Percentiles rank a stretch among this genome's conserved stretches.
These are phyloP conservation scores for Leishmania tropica DNA, from an alignment of 208 protist species.

Conservation along the genomic window DNA sequence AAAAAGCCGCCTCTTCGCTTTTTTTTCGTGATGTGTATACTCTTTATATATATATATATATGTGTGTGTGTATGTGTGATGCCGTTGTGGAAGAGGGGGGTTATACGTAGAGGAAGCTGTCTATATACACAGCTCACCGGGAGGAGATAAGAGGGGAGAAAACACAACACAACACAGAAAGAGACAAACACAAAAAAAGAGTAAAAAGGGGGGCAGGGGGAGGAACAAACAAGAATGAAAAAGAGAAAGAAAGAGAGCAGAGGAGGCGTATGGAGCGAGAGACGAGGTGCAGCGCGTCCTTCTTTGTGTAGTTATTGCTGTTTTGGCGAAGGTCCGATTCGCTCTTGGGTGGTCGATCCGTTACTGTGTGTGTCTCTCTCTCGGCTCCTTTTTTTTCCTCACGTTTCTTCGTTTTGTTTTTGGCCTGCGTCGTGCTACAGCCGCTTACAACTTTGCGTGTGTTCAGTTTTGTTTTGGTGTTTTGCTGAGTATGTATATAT, in stretches of 20 bases:
- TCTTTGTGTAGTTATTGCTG: no score
- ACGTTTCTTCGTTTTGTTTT: no score
- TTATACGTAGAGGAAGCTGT: not conserved
- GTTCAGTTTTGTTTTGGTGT: no score
- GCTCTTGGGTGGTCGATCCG: no score
- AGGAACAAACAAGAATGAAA: not conserved
- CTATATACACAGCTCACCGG: conserved; percentile 5
- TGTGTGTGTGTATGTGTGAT: not conserved
- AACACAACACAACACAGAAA: not conserved
- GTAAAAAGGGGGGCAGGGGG: not conserved
- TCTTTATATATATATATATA: not conserved
- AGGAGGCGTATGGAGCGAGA: not conserved
- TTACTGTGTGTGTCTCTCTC: no score
- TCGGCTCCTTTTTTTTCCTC: no score
- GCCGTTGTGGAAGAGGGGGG: not conserved
- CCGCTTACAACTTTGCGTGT: no score
- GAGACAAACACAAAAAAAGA: not conserved
- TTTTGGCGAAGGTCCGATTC: no score
- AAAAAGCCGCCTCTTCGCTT: not conserved
- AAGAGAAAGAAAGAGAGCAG: not conserved
- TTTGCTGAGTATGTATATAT: no score
- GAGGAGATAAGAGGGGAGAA: not conserved
- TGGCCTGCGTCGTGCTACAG: no score
- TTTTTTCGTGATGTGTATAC: not conserved
- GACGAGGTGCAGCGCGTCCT: not conserved